Percentiles rank a stretch among this genome's conserved stretches.
Evolutionary conservation across 2,329 filamentous ascomycete genomes (phyloP).

Genomic region (Thermomyces lanuginosus): DNA sequence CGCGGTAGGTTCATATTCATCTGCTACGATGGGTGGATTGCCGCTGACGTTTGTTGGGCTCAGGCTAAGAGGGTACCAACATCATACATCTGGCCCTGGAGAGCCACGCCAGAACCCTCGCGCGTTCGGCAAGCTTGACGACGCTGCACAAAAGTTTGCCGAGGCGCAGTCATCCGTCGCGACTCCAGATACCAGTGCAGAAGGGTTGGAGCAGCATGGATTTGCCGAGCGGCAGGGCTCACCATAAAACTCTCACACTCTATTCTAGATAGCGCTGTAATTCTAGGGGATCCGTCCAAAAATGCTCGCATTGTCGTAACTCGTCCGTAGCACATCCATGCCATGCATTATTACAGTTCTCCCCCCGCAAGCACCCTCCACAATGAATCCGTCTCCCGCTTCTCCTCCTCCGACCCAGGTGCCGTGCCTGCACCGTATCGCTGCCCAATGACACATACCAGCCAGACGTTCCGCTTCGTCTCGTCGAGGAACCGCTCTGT

Average conservation of each 20-base stretch:
- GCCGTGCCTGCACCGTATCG: conserved; percentile 28
- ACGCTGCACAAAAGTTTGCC: conserved; percentile 30
- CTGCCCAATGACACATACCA: conserved; percentile 54
- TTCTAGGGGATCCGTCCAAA: conserved; percentile 5
- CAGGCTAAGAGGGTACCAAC: conserved; percentile 63
- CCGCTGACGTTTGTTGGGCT: not conserved
- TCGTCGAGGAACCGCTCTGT: conserved; percentile 55
- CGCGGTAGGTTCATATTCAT: conserved; percentile 35
- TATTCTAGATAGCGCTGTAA: conserved; percentile 6
- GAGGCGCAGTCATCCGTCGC: conserved; percentile 34
- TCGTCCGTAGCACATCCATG: not conserved
- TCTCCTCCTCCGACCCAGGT: conserved; percentile 21
- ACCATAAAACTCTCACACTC: conserved; percentile 1
- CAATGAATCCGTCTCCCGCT: conserved; percentile 24
- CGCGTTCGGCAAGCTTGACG: conserved; percentile 46
- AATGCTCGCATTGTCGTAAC: no score
- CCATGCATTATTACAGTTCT: conserved; percentile 1
- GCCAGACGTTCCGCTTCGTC: conserved; percentile 56
- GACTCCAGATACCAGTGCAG: conserved; percentile 34
- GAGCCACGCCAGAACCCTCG: conserved; percentile 49
- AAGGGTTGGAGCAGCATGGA: conserved; percentile 39
- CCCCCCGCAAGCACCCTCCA: conserved; percentile 22
- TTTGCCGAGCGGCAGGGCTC: conserved; percentile 33
- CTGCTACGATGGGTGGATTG: conserved; percentile 2
- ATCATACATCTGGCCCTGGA: conserved; percentile 50